These are phyloP conservation scores for Favolaschia claudopus DNA, from an alignment of 768 basidiomycete species.

Conservation along the genomic window DNA sequence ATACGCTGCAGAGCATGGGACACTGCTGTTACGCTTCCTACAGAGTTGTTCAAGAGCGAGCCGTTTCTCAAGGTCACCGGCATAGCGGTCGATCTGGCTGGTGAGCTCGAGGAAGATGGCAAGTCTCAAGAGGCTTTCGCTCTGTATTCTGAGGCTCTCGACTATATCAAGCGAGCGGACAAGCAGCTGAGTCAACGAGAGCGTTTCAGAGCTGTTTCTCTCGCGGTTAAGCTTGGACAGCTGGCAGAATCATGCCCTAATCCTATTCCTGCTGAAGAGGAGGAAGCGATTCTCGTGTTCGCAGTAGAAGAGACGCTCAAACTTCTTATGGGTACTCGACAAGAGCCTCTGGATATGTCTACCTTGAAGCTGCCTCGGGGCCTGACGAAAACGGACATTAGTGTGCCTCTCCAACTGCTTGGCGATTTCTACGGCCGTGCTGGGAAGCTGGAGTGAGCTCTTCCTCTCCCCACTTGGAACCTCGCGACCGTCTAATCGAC, in stretches of 20 bases:
- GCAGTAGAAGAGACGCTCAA: slow-evolving; percentile 21
- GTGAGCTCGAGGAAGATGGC: slow-evolving; percentile 46
- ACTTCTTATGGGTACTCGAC: slow-evolving; percentile 5
- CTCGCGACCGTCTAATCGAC: too few relatives aligned
- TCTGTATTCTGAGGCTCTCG: slow-evolving; percentile 18
- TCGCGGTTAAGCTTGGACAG: slow-evolving; percentile 24
- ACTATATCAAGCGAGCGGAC: slow-evolving; percentile 9
- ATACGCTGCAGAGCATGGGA: slow-evolving; percentile 49
- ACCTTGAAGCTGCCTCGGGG: slow-evolving; percentile 55
- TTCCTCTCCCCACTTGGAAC: not conserved
- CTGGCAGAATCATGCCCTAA: slow-evolving; percentile 3
- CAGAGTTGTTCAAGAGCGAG: slow-evolving; percentile 30
- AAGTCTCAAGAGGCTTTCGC: slow-evolving; percentile 18
- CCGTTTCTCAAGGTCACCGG: slow-evolving; percentile 60
- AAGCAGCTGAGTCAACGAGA: slow-evolving; percentile 8
- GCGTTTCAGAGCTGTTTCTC: slow-evolving; percentile 13
- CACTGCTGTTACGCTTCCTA: slow-evolving; percentile 46
- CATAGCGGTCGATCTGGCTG: slow-evolving; percentile 54
- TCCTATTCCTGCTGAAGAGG: slow-evolving; percentile 1
- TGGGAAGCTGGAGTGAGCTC: slow-evolving; percentile 48
- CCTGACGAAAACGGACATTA: slow-evolving; percentile 53
- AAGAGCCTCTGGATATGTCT: slow-evolving; percentile 41
- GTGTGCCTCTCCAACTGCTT: slow-evolving; percentile 55
- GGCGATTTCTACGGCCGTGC: slow-evolving; percentile 52
- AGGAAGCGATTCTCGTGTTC: slow-evolving; percentile 17